Evolutionary conservation across 768 basidiomycete species (phyloP), one percentile per base, ranked within the genome.

Genomic region (Ramaria rubella): DNA sequence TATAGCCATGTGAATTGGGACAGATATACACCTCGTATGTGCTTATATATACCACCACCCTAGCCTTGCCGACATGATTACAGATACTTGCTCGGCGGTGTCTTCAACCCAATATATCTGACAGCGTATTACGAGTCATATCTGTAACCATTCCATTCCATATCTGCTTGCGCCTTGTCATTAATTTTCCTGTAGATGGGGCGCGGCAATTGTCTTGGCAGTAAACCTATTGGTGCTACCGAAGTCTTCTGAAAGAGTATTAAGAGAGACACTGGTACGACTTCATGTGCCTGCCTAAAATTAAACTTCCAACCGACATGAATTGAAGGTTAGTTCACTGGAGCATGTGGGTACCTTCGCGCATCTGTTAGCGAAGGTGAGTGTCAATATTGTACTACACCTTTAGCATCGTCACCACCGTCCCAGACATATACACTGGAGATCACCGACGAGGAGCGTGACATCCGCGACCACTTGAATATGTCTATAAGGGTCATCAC

Each of bases 141-240:
- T 57, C 45, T 57, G 57, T 61, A n/a, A 21, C 33, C 27, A 9
- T 9, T 36, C 27, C 31, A 6, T 21, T 40, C 29, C 5, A 26
- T 27, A 30, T 34, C 23, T 17, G 23, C 26, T 44, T 45, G 21
- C n/a, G 24, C 33, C n/a, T 43, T 34, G 3, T n/a, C n/a, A n/a
- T n/a, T n/a, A n/a, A n/a, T n/a, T 3, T 21, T 27, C n/a, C n/a
- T n/a, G 21, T 55, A 63, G 62, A 0, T 68, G 66, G 67, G 67
- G 67, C 8, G 61, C 57, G 11, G 69, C 63, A 6, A 64, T 69
- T 31, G 69, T 66, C 12, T 52, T 69, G 9, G 51, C 34, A 12
- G 67, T 68, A 44, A 67, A 68, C 55, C 15, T 66, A 6, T 49
- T 65, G 40, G 51, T 70, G 45, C 62, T 68, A 23, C 69, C 69